phyloP scores from a whole-genome alignment of 2,329 filamentous ascomycete genomes.

The Ophiosphaerella narmari region DNA sequence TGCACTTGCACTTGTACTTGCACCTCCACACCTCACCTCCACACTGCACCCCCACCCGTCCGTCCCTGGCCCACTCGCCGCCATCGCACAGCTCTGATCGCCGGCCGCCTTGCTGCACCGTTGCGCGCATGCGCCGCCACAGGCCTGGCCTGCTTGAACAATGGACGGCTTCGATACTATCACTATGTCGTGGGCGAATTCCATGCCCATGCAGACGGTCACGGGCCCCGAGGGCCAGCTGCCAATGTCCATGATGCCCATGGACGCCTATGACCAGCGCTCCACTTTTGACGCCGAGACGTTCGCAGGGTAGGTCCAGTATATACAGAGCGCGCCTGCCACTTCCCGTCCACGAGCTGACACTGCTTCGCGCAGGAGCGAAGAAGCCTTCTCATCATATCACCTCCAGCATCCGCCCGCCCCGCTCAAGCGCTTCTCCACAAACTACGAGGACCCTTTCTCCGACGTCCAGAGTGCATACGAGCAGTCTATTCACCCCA shows the following conservation, averaged over 20 bases:
- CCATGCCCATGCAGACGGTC: constrained; percentile 60
- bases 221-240: constrained; percentile 48
- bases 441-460: constrained; percentile 56
- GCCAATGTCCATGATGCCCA: constrained; percentile 51
- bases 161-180: constrained; percentile 64
- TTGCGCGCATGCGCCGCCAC: constrained; percentile 39
- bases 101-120: constrained; percentile 8
- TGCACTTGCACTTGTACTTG: background rate
- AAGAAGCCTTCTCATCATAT: constrained; percentile 55
- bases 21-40: constrained; percentile 1
- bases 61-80: constrained; percentile 15
- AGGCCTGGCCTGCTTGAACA: constrained; percentile 13
- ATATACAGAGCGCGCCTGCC: constrained; percentile 13
- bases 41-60: background rate
- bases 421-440: constrained; percentile 56
- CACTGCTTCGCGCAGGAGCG: constrained; percentile 48
- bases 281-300: constrained; percentile 65
- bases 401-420: constrained; percentile 48
- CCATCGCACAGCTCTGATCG: constrained; percentile 8
- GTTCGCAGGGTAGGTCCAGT: constrained; percentile 59
- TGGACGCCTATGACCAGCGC: constrained; percentile 63
- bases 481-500: constrained; percentile 50
- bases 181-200: constrained; percentile 64
- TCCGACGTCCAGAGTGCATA: constrained; percentile 57
- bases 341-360: constrained; percentile 33